Evolutionary conservation across 2,329 filamentous ascomycete species (phyloP).

Genomic region (Aspergillus intermedius): DNA sequence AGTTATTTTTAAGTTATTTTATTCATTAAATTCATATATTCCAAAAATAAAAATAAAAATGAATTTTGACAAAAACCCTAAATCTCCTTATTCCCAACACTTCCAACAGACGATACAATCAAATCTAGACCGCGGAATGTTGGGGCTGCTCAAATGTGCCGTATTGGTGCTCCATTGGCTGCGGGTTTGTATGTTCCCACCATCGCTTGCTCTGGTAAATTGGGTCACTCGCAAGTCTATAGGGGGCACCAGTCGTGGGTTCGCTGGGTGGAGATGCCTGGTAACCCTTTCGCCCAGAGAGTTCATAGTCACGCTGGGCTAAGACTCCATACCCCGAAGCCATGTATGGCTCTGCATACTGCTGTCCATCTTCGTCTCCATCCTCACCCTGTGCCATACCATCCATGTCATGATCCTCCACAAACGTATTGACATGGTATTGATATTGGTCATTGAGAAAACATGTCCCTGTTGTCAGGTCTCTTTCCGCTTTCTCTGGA

Average conservation of each 20-base stretch:
- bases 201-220: conserved; percentile 34
- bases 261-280: conserved; percentile 13
- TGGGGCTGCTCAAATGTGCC: conserved; percentile 30
- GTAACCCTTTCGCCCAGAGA: conserved; percentile 9
- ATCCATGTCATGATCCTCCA: conserved; percentile 39
- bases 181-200: conserved; percentile 30
- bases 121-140: conserved; percentile 13
- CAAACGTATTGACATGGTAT: neutral
- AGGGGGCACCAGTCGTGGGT: conserved; percentile 25
- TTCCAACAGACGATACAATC: neutral
- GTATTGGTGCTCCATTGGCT: conserved; percentile 33
- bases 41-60: no score
- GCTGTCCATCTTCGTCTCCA: conserved; percentile 17
- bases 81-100: neutral
- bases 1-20: no score
- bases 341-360: conserved; percentile 75
- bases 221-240: conserved; percentile 35
- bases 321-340: conserved; percentile 68
- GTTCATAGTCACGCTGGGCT: conserved; percentile 57
- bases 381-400: conserved; percentile 16
- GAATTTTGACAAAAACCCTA: no score
- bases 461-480: conserved; percentile 5
- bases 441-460: no score
- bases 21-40: no score
- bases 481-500: conserved; percentile 36